phyloP scores from a whole-genome alignment of 345 rosid species.

The Populus ilicifolia region DNA sequence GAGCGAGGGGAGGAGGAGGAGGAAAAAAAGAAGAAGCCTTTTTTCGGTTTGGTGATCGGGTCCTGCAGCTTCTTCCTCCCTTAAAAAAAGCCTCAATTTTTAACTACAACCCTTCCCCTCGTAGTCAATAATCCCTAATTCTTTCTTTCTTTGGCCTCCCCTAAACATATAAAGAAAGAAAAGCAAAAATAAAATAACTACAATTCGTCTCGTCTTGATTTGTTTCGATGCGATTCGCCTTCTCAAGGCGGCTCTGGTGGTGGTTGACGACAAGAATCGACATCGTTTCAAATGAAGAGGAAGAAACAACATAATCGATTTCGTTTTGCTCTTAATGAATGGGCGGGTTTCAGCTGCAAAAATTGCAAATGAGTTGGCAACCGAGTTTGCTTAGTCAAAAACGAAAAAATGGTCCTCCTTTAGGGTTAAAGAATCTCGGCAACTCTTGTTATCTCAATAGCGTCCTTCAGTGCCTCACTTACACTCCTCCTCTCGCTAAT shows the following conservation, averaged over 20 bases:
- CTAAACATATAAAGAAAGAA: background rate
- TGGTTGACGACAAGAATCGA: background rate
- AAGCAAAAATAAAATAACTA: background rate
- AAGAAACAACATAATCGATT: background rate
- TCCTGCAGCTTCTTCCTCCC: background rate
- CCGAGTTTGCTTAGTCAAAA: conserved; percentile 76
- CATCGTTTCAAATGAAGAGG: conserved; percentile 19
- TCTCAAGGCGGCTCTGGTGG: conserved; percentile 1
- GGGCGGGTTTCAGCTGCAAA: conserved; percentile 33
- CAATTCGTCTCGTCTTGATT: background rate
- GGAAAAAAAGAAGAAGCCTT: background rate
- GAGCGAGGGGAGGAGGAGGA: too few species aligned
- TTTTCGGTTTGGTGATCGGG: background rate
- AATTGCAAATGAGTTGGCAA: conserved; percentile 91
- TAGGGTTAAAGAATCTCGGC: conserved; percentile 93
- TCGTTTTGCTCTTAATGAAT: conserved; percentile 16
- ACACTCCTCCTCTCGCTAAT: conserved; percentile 97
- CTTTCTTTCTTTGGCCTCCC: background rate
- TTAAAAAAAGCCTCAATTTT: background rate
- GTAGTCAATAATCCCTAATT: background rate
- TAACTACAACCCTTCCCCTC: background rate
- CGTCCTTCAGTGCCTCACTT: conserved; percentile 89
- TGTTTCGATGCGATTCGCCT: conserved; percentile 17
- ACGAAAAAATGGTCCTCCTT: conserved; percentile 73
- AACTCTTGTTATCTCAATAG: conserved; percentile 95